Conservation (phyloP, 148 eudicot species). For the Amaranthus cruentus region DNA sequence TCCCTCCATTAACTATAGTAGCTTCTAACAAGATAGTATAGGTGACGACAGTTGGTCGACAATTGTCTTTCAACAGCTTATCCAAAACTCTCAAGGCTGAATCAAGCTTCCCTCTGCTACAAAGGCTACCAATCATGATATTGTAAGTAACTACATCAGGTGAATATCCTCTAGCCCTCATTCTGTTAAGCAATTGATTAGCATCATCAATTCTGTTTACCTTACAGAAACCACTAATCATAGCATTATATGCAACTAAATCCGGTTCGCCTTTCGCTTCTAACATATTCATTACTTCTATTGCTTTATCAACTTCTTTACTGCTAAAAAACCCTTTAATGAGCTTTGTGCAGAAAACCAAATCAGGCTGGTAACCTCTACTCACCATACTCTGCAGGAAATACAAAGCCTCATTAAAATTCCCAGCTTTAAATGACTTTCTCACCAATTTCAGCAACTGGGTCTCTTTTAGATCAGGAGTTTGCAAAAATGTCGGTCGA, state of each 20-base stretch:
- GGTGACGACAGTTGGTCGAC: slow-evolving; percentile 52
- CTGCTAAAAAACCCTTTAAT: slow-evolving; percentile 46
- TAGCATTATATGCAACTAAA: slow-evolving; percentile 58
- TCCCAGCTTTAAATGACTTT: slow-evolving; percentile 48
- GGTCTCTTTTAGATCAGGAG: slow-evolving; percentile 38
- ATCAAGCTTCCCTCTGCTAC: slow-evolving; percentile 59
- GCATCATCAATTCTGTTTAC: slow-evolving; percentile 47
- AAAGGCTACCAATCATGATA: slow-evolving; percentile 69
- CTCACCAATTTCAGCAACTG: slow-evolving; percentile 46
- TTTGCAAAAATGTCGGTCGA: slow-evolving; percentile 27
- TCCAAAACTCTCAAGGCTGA: slow-evolving; percentile 50
- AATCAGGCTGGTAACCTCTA: slow-evolving; percentile 55
- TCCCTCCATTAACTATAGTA: slow-evolving; percentile 45
- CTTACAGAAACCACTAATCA: slow-evolving; percentile 69
- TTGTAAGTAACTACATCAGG: slow-evolving; percentile 71
- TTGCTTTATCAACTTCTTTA: slow-evolving; percentile 39
- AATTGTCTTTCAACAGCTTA: slow-evolving; percentile 45
- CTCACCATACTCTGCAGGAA: slow-evolving; percentile 50
- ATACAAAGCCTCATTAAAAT: slow-evolving; percentile 47
- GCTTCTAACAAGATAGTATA: slow-evolving; percentile 72
- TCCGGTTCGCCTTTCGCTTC: slow-evolving; percentile 55
- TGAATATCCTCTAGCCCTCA: slow-evolving; percentile 46
- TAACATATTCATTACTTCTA: slow-evolving; percentile 49
- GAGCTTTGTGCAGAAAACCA: slow-evolving; percentile 58
- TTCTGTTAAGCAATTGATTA: slow-evolving; percentile 41